Percentiles rank a stretch among this genome's conserved stretches.
Evolutionary conservation across 352 stramenopile species (phyloP).

Genomic region (Phytophthora multivora): DNA sequence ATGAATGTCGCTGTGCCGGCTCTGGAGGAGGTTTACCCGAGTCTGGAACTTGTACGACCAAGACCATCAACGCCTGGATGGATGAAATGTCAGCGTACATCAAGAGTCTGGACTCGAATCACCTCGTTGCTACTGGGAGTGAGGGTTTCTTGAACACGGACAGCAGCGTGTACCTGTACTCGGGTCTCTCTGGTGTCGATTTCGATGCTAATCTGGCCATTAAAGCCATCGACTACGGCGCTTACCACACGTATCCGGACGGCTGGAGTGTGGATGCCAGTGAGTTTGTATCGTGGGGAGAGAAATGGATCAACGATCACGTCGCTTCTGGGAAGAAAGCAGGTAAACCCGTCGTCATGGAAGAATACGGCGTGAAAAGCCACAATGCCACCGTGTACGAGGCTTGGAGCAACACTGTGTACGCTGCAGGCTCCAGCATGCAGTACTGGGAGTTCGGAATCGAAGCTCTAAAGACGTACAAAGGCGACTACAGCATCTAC

Average conservation of each 20-base stretch:
- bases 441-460: slow-evolving; percentile 46
- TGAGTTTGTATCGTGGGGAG: slow-evolving; percentile 22
- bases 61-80: slow-evolving; percentile 29
- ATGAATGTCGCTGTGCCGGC: slow-evolving; percentile 22
- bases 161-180: slow-evolving; percentile 43
- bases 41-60: slow-evolving; percentile 27
- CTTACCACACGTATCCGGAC: slow-evolving; percentile 39
- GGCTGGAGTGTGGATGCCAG: slow-evolving; percentile 32
- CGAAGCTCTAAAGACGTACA: slow-evolving; percentile 25
- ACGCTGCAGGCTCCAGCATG: slow-evolving; percentile 34
- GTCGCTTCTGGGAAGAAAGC: slow-evolving; percentile 25
- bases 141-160: slow-evolving; percentile 40
- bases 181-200: slow-evolving; percentile 29
- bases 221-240: slow-evolving; percentile 35
- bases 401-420: slow-evolving; percentile 29
- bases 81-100: slow-evolving; percentile 42
- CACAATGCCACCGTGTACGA: slow-evolving; percentile 26
- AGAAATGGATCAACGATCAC: slow-evolving; percentile 39
- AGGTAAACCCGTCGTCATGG: slow-evolving; percentile 33
- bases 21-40: slow-evolving; percentile 17
- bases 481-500: slow-evolving; percentile 26
- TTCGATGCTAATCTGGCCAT: slow-evolving; percentile 39
- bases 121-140: slow-evolving; percentile 32
- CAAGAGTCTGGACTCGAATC: slow-evolving; percentile 36
- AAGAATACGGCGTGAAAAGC: slow-evolving; percentile 33